A percentile compares a stretch with the other conserved stretches of the same genome.
Conservation (phyloP, 2,329 filamentous ascomycete genomes). For the Sclerotinia trifoliorum region DNA sequence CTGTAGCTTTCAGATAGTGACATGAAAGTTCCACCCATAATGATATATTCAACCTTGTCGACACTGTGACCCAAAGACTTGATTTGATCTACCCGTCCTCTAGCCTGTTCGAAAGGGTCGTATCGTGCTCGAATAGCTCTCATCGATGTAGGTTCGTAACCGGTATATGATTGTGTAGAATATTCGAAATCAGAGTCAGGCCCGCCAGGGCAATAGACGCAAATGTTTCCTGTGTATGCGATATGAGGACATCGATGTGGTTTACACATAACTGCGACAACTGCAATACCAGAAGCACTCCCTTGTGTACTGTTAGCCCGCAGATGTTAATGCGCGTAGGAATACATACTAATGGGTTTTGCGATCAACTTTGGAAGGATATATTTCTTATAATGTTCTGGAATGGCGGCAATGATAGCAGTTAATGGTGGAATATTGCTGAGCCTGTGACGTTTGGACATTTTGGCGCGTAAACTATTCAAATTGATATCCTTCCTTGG, state of each 20-base stretch:
- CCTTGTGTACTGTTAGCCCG: slow-evolving; percentile 48
- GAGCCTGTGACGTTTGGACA: slow-evolving; percentile 90
- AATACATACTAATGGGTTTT: slow-evolving; percentile 78
- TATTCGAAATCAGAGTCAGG: slow-evolving; percentile 99
- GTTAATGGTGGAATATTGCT: slow-evolving; percentile 87
- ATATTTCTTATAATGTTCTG: slow-evolving; percentile 99
- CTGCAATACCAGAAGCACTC: slow-evolving; percentile 94
- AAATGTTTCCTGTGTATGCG: slow-evolving; percentile 97
- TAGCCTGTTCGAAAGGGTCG: slow-evolving; percentile 95
- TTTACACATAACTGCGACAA: slow-evolving; percentile 99
- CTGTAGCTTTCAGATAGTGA: slow-evolving; percentile 85
- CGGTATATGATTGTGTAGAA: slow-evolving; percentile 97
- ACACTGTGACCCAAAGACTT: slow-evolving; percentile 94
- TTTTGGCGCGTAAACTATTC: slow-evolving; percentile 80
- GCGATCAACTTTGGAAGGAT: slow-evolving; percentile 94
- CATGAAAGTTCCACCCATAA: slow-evolving; percentile 99
- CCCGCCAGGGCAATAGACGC: slow-evolving; percentile 96
- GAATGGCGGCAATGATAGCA: slow-evolving; percentile 95
- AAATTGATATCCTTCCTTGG: slow-evolving; percentile 87
- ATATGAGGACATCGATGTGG: slow-evolving; percentile 97
- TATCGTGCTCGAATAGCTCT: slow-evolving; percentile 94
- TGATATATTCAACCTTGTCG: slow-evolving; percentile 99
- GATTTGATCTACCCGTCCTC: slow-evolving; percentile 94
- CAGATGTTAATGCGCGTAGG: neutral
- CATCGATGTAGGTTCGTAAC: slow-evolving; percentile 98